A percentile compares a stretch with the other conserved stretches of the same genome.
Evolutionary conservation across 1,284 basidiomycete species (phyloP).

Genomic region (Fistulinella staudtii): DNA sequence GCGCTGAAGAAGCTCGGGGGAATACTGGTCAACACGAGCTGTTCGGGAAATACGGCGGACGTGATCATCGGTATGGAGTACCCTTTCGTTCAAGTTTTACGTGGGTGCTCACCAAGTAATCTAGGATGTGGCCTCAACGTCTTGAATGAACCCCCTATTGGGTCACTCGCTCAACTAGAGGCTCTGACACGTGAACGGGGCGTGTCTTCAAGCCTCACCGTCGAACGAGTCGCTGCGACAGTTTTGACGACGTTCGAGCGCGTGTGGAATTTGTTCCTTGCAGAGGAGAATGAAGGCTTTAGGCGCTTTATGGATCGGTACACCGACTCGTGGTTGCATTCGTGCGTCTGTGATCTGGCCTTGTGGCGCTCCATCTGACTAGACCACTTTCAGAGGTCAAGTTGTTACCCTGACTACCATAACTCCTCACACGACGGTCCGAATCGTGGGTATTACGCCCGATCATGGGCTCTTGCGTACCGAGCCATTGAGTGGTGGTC

Average conservation of each 20-base stretch:
- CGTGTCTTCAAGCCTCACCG: conserved; percentile 40
- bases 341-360: conserved; percentile 49
- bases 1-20: conserved; percentile 77
- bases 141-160: conserved; percentile 79
- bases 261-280: conserved; percentile 75
- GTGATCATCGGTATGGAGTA: conserved; percentile 70
- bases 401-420: conserved; percentile 78
- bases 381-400: conserved; percentile 60
- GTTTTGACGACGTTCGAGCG: conserved; percentile 78
- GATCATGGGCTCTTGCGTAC: conserved; percentile 89
- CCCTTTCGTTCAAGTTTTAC: not conserved
- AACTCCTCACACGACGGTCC: conserved; percentile 64
- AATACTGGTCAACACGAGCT: conserved; percentile 88
- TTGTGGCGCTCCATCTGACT: conserved; percentile 1
- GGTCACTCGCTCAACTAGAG: conserved; percentile 71
- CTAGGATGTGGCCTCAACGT: conserved; percentile 90
- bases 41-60: conserved; percentile 66
- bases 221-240: conserved; percentile 75
- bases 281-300: conserved; percentile 55
- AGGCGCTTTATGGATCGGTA: conserved; percentile 78
- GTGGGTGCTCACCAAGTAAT: conserved; percentile 2
- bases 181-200: conserved; percentile 33
- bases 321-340: conserved; percentile 81
- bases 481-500: conserved; percentile 48
- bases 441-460: conserved; percentile 83